Evolutionary conservation across 805 yeast genomes (phyloP), one percentile per base, ranked within the genome.

Genomic region (Clavispora phyllophila): DNA sequence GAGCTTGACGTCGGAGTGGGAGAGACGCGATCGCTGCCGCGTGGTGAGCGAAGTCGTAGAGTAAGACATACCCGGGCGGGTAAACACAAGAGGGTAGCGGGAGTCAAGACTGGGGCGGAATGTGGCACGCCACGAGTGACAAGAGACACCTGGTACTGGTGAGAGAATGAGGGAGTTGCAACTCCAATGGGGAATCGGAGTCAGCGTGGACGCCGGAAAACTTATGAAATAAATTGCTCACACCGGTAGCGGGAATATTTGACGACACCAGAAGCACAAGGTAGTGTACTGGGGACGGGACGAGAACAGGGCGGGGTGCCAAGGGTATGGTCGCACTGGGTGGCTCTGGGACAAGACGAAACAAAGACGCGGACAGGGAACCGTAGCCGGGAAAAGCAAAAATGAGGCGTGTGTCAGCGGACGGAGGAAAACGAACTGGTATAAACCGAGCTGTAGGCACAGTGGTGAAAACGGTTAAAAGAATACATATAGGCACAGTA

Each of bases 1-100:
- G 6, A 65, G 48, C 42, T 49, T 53, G 13, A 65, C 59, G 37
- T 65, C 69, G 26, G 52, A 51, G 14, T 45, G 39, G 9, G 61
- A 51, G 32, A 65, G 48, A 46, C 62, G 63, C 0, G 62, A 48
- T 23, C 68, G 44, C 26, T 54, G 50, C 14, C 37, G 24, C 17
- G 39, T n/a, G 37, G 27, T 18, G 28, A 22, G 36, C 24, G 39
- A 26, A 31, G 43, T 15, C 25, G 36, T 26, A 20, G 26, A 5
- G 28, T 36, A 33, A 7, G 36, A 33, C 25, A 19, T 20, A 7
- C 19, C 8, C 23, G 10, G 32, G 18, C 4, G 17, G 14, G 9
- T 7, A 14, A 5, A 31, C 22, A 5, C 17, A 14, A 17, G 17
- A 6, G 17, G 15, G 18, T 9, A 12, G 27, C 27, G 27, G 27